These are phyloP conservation scores for Carex cristatella DNA, from an alignment of 176 grass and related monocot species.

Conservation along the genomic window DNA sequence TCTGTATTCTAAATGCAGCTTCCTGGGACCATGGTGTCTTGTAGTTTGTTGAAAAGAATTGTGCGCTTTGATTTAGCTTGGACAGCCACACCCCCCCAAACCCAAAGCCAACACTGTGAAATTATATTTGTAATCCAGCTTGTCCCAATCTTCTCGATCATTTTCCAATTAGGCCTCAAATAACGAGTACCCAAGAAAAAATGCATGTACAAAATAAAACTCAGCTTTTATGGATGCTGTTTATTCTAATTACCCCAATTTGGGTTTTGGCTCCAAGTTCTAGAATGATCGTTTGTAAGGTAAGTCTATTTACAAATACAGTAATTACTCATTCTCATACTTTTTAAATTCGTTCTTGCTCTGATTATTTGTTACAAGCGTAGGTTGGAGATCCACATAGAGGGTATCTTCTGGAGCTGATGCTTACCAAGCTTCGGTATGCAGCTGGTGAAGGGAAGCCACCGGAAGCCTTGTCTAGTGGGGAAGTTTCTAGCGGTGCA, in stretches of 20 bases:
- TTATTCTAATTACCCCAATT: background rate
- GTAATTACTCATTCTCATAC: background rate
- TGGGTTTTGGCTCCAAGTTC: background rate
- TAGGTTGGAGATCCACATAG: conserved; percentile 93
- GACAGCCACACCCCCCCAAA: background rate
- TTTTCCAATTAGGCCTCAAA: no score
- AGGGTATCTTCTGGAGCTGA: conserved; percentile 87
- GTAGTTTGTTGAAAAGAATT: background rate
- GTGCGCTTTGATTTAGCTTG: background rate
- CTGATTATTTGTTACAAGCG: conserved; percentile 18
- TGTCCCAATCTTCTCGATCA: background rate
- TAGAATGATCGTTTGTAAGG: background rate
- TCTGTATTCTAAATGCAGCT: background rate
- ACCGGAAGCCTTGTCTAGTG: conserved; percentile 46
- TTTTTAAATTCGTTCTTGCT: conserved; percentile 22
- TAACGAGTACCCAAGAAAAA: background rate
- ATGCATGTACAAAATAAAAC: background rate
- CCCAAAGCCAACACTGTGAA: background rate
- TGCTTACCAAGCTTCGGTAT: conserved; percentile 94
- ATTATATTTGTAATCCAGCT: background rate
- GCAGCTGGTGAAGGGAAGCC: conserved; percentile 74
- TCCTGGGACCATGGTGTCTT: background rate
- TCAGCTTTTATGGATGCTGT: background rate
- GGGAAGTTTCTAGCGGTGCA: conserved; percentile 63
- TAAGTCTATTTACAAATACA: conserved; percentile 8